phyloP scores from a whole-genome alignment of 2,329 filamentous ascomycete species.

The Bisporella sp. region DNA sequence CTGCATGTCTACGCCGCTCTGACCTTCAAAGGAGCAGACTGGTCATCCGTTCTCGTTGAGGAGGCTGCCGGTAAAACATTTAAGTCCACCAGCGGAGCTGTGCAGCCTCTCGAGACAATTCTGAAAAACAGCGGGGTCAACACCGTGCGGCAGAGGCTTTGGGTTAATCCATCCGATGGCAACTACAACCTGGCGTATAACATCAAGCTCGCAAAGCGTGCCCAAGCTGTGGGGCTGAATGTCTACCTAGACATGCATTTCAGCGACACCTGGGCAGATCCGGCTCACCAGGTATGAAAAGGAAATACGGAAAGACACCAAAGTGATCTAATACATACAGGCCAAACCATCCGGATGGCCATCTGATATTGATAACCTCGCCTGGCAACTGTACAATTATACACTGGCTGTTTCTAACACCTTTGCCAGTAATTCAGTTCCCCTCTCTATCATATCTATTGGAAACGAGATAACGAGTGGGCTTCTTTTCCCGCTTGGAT shows the following conservation, averaged over 20 bases:
- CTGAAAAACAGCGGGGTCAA: slow-evolving; percentile 57
- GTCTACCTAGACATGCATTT: slow-evolving; percentile 57
- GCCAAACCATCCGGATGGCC: slow-evolving; percentile 58
- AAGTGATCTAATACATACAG: slow-evolving; percentile 16
- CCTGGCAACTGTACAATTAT: slow-evolving; percentile 62
- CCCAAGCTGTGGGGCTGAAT: slow-evolving; percentile 53
- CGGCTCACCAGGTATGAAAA: slow-evolving; percentile 44
- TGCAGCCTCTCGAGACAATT: slow-evolving; percentile 54
- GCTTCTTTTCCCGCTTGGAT: slow-evolving; percentile 59
- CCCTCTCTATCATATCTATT: slow-evolving; percentile 58
- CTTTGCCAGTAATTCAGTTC: slow-evolving; percentile 48
- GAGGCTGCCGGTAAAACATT: slow-evolving; percentile 56
- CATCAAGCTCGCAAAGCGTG: slow-evolving; percentile 57
- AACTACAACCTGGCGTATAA: slow-evolving; percentile 67
- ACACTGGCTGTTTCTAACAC: slow-evolving; percentile 54
- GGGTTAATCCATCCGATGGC: slow-evolving; percentile 60
- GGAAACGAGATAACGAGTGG: slow-evolving; percentile 68
- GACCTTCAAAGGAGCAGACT: slow-evolving; percentile 61
- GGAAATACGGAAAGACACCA: background rate
- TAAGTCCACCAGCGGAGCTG: slow-evolving; percentile 46
- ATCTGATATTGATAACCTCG: slow-evolving; percentile 47
- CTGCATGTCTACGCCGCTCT: slow-evolving; percentile 31
- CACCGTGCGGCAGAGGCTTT: slow-evolving; percentile 63
- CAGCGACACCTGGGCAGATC: slow-evolving; percentile 67
- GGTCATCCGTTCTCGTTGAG: slow-evolving; percentile 59